A percentile compares a stretch with the other conserved stretches of the same genome.
These are phyloP conservation scores for Naganishia antarctica DNA, from an alignment of 768 basidiomycete genomes.

Conservation along the genomic window DNA sequence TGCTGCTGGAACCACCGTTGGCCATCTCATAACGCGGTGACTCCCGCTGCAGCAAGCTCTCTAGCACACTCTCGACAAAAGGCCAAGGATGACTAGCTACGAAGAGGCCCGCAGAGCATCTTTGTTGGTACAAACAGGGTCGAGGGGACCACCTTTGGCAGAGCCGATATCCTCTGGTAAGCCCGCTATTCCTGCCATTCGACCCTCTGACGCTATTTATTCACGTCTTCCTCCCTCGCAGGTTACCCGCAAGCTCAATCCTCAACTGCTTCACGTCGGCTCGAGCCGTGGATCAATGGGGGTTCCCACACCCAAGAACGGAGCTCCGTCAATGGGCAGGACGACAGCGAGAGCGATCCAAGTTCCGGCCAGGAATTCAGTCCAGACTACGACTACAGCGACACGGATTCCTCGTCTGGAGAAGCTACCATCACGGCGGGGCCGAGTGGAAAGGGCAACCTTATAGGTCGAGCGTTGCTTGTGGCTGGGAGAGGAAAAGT, in stretches of 20 bases:
- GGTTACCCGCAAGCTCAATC: too few species aligned
- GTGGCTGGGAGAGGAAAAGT: not conserved
- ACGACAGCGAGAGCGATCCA: slow-evolving; percentile 12
- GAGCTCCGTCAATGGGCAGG: not conserved
- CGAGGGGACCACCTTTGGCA: not conserved
- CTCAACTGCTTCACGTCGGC: too few species aligned
- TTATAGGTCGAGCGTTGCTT: slow-evolving; percentile 5
- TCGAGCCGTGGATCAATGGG: too few species aligned
- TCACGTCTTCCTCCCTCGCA: too few species aligned
- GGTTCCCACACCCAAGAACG: too few species aligned
- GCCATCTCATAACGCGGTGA: not conserved
- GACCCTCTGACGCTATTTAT: too few species aligned
- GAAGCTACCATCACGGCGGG: slow-evolving; percentile 17
- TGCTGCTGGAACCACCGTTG: not conserved
- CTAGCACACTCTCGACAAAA: too few species aligned
- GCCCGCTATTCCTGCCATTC: not conserved
- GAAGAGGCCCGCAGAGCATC: not conserved
- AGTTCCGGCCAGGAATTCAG: slow-evolving; percentile 19
- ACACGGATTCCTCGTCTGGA: slow-evolving; percentile 14
- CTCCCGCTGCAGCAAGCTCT: too few species aligned
- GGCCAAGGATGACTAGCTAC: not conserved
- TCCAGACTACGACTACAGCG: slow-evolving; percentile 20
- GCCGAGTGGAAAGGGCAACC: slow-evolving; percentile 10
- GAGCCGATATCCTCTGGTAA: not conserved
- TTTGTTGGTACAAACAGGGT: too few species aligned